A percentile compares a stretch with the other conserved stretches of the same genome.
phyloP scores from a whole-genome alignment of 495 filamentous ascomycete species.

The Corynascus novoguineensis region DNA sequence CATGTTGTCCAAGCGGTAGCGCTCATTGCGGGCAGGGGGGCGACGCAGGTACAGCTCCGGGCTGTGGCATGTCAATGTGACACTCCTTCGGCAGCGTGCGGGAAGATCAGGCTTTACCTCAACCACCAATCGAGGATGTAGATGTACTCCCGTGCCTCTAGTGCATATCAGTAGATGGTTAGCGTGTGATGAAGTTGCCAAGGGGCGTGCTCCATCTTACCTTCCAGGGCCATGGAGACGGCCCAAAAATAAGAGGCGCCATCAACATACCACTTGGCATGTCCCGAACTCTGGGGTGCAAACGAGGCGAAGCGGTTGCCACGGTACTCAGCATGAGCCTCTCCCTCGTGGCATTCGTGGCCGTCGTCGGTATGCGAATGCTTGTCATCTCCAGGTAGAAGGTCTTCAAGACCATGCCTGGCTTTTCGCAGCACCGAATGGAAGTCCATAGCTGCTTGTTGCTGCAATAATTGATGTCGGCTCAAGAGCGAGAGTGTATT shows the following conservation, averaged over 20 bases:
- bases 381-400: slow-evolving; percentile 30
- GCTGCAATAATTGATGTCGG: not conserved
- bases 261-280: slow-evolving; percentile 93
- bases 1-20: slow-evolving; percentile 87
- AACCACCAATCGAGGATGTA: slow-evolving; percentile 98
- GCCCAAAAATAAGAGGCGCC: slow-evolving; percentile 90
- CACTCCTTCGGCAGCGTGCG: not conserved
- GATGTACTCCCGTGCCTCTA: slow-evolving; percentile 73
- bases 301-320: slow-evolving; percentile 78
- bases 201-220: slow-evolving; percentile 16
- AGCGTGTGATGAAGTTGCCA: slow-evolving; percentile 11
- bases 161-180: too few relatives aligned
- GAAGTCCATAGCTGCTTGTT: slow-evolving; percentile 14
- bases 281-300: slow-evolving; percentile 79
- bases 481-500: not conserved
- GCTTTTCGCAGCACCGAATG: slow-evolving; percentile 17
- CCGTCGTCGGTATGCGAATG: slow-evolving; percentile 40
- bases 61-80: slow-evolving; percentile 23
- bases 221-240: slow-evolving; percentile 75
- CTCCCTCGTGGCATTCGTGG: slow-evolving; percentile 26
- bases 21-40: slow-evolving; percentile 73
- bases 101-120: slow-evolving; percentile 32
- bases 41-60: slow-evolving; percentile 86
- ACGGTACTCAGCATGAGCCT: slow-evolving; percentile 32
- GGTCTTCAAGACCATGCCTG: slow-evolving; percentile 24